Evolutionary conservation across 129 eudicot genomes (phyloP).

Genomic region (Saposhnikovia divaricata): DNA sequence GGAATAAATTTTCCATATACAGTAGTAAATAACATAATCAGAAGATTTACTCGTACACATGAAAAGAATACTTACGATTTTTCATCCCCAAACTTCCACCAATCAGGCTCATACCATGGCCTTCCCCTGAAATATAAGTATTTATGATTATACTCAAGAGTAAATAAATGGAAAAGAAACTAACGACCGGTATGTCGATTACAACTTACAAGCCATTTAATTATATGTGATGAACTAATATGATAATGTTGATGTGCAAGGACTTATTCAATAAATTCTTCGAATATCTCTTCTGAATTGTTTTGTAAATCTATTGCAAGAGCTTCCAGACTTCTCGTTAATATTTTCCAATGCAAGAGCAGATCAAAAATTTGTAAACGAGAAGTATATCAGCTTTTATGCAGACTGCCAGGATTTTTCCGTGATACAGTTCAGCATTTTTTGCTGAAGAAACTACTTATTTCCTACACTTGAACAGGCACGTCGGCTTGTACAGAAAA

Average conservation of each 20-base stretch:
- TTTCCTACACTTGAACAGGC: background rate
- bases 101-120: conserved; percentile 92
- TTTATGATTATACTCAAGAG: background rate
- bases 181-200: background rate
- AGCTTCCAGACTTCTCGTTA: background rate
- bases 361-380: background rate
- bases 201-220: background rate
- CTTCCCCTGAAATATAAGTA: conserved; percentile 53
- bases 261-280: background rate
- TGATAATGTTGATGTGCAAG: background rate
- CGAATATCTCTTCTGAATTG: background rate
- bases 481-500: background rate
- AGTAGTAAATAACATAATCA: background rate
- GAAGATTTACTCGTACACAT: background rate
- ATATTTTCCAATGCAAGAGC: background rate
- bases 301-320: background rate
- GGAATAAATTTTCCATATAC: background rate
- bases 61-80: conserved; percentile 53
- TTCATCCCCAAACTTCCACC: conserved; percentile 98
- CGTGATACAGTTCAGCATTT: background rate
- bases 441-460: background rate
- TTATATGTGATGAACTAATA: background rate
- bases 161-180: background rate
- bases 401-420: background rate
- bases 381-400: background rate